Evolutionary conservation across 2,329 filamentous ascomycete species (phyloP).

Genomic region (Acephala macrosclerotiorum): DNA sequence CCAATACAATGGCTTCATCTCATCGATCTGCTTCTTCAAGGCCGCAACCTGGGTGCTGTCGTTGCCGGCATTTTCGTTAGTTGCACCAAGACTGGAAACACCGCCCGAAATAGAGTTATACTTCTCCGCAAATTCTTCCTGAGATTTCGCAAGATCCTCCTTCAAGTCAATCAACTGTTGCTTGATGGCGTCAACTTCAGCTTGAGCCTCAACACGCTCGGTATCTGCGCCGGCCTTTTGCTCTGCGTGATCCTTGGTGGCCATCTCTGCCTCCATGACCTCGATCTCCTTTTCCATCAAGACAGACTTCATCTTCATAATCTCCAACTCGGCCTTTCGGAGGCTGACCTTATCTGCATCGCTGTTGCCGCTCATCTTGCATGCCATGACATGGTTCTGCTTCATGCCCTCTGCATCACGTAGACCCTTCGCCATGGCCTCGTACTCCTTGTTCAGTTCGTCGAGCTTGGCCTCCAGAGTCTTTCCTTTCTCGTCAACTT

Average conservation of each 20-base stretch:
- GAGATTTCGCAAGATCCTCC: neutral
- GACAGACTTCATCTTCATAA: conserved; percentile 15
- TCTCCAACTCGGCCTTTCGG: conserved; percentile 18
- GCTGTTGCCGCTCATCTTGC: neutral
- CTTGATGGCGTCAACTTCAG: neutral
- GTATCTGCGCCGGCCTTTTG: neutral
- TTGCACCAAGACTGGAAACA: neutral
- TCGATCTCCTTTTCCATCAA: conserved; percentile 11
- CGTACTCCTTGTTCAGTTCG: neutral
- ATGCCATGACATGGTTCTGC: neutral
- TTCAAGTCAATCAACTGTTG: neutral
- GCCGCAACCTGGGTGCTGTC: neutral
- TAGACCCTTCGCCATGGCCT: neutral
- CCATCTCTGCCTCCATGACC: conserved; percentile 9
- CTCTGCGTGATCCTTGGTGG: neutral
- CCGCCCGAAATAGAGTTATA: neutral
- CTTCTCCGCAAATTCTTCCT: neutral
- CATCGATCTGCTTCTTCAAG: conserved; percentile 7
- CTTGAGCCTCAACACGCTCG: neutral
- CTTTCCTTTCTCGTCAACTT: neutral
- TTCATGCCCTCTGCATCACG: neutral
- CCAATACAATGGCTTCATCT: conserved; percentile 19
- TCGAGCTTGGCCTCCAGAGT: neutral
- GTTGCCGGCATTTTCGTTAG: neutral
- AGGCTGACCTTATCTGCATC: neutral